phyloP scores from a whole-genome alignment of 2,329 filamentous ascomycete species.

The Penicillium sp. region DNA sequence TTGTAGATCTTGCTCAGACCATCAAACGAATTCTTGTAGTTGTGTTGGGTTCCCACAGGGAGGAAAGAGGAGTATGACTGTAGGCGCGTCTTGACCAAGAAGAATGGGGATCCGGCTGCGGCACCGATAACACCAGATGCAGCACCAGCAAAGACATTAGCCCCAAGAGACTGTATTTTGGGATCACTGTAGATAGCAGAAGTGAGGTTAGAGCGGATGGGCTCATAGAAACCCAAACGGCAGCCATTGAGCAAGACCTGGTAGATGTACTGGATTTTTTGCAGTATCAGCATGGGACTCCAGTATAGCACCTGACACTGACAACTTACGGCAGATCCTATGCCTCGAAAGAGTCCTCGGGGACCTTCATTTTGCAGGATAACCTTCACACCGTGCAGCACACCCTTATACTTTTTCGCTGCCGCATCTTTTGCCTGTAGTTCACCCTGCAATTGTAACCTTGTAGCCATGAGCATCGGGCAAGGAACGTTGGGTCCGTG shows the following conservation, averaged over 20 bases:
- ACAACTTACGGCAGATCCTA: slow-evolving; percentile 66
- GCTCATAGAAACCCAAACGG: slow-evolving; percentile 95
- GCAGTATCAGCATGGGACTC: not conserved
- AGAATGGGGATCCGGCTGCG: slow-evolving; percentile 90
- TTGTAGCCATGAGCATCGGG: slow-evolving; percentile 32
- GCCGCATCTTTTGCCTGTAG: slow-evolving; percentile 80
- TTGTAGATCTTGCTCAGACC: slow-evolving; percentile 74
- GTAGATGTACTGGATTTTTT: slow-evolving; percentile 64
- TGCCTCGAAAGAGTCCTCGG: slow-evolving; percentile 75
- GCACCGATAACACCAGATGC: slow-evolving; percentile 84
- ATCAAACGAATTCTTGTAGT: slow-evolving; percentile 78
- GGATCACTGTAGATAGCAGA: slow-evolving; percentile 64
- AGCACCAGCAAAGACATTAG: slow-evolving; percentile 93
- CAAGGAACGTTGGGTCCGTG: not conserved
- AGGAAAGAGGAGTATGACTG: slow-evolving; percentile 90
- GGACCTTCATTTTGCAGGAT: slow-evolving; percentile 88
- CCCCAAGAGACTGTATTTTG: slow-evolving; percentile 71
- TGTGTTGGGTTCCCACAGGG: slow-evolving; percentile 94
- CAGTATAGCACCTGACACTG: not conserved
- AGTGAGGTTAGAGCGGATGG: slow-evolving; percentile 69
- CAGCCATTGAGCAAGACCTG: slow-evolving; percentile 95
- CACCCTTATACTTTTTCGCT: slow-evolving; percentile 81
- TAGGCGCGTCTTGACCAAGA: slow-evolving; percentile 92
- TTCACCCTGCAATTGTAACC: slow-evolving; percentile 94
- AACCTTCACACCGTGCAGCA: slow-evolving; percentile 82